Evolutionary conservation across 768 basidiomycete species (phyloP).

Genomic region (Agrocybe pediades): DNA sequence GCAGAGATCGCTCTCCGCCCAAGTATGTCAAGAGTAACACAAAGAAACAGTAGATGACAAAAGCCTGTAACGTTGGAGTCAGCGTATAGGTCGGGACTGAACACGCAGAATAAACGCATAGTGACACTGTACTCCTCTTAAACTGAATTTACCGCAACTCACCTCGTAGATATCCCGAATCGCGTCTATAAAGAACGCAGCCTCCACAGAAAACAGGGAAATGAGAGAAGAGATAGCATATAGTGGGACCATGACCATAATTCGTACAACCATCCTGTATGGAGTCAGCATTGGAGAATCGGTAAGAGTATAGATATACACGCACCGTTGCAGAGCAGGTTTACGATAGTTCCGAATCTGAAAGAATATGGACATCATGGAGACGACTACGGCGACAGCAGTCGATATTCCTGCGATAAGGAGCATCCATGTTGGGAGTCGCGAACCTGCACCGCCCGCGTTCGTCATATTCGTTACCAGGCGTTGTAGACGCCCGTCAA

Average conservation of each 20-base stretch:
- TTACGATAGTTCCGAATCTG: constrained; percentile 89
- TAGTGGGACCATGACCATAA: constrained; percentile 96
- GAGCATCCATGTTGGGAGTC: constrained; percentile 59
- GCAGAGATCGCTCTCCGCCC: constrained; percentile 90
- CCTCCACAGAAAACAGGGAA: constrained; percentile 90
- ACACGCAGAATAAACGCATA: neutral
- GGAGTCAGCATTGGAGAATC: neutral
- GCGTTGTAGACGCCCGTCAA: neutral
- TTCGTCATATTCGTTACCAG: neutral
- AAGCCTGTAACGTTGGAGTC: constrained; percentile 56
- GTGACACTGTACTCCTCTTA: neutral
- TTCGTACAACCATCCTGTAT: constrained; percentile 84
- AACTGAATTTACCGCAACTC: constrained; percentile 15
- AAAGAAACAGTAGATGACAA: constrained; percentile 95
- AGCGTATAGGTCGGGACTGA: neutral
- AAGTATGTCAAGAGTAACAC: constrained; percentile 78
- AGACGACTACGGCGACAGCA: constrained; percentile 69
- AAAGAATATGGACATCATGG: constrained; percentile 72
- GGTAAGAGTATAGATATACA: neutral
- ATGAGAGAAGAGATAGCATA: constrained; percentile 92
- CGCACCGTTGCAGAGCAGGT: constrained; percentile 76
- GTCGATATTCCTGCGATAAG: constrained; percentile 64
- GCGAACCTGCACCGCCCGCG: constrained; percentile 55
- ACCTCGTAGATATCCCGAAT: constrained; percentile 97
- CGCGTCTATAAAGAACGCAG: constrained; percentile 95